These are phyloP conservation scores for Lentinula novae-zelandiae DNA, from an alignment of 1,284 basidiomycete species.

Conservation along the genomic window DNA sequence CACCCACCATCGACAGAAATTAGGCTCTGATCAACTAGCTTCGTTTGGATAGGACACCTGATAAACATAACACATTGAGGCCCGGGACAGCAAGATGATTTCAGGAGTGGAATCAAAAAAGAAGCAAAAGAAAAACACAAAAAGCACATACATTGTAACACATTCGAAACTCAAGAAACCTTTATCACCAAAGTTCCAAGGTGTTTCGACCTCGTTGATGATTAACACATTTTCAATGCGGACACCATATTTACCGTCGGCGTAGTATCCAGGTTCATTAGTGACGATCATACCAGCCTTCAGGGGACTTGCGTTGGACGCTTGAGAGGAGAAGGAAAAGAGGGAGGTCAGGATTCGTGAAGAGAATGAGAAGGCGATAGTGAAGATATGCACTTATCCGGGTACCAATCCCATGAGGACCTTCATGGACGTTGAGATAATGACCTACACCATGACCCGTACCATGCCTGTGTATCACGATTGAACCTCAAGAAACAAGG, in stretches of 20 bases:
- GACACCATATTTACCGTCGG: slow-evolving; percentile 89
- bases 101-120: neutral
- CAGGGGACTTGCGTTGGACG: slow-evolving; percentile 64
- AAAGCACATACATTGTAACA: slow-evolving; percentile 66
- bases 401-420: slow-evolving; percentile 85
- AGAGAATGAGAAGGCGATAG: neutral
- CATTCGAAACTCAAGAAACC: slow-evolving; percentile 83
- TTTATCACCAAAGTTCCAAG: slow-evolving; percentile 82
- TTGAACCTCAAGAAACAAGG: neutral
- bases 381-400: slow-evolving; percentile 51
- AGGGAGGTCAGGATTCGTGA: neutral
- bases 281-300: slow-evolving; percentile 88
- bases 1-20: slow-evolving; percentile 41
- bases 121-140: slow-evolving; percentile 6
- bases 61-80: neutral
- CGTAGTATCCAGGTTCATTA: slow-evolving; percentile 95
- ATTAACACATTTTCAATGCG: slow-evolving; percentile 90
- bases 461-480: slow-evolving; percentile 56
- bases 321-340: slow-evolving; percentile 28
- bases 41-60: slow-evolving; percentile 86
- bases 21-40: slow-evolving; percentile 68
- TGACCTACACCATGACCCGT: slow-evolving; percentile 95
- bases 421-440: slow-evolving; percentile 93
- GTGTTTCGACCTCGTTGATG: slow-evolving; percentile 69
- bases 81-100: neutral